Conservation (phyloP, 352 stramenopile species). For the Pythium grandisporangium region DNA sequence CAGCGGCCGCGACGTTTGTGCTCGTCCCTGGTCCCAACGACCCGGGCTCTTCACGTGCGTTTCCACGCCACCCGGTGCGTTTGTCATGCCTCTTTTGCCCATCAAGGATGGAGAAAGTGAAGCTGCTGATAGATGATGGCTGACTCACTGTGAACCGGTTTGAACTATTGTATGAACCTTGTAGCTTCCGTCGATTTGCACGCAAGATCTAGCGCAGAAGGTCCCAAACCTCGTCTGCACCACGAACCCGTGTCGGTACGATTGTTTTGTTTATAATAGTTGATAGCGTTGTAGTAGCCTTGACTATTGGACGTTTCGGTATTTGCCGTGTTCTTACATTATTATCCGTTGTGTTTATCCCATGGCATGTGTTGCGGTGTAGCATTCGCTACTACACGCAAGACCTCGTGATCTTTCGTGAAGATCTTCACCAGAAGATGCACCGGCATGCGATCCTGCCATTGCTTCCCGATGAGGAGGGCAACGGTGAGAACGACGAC, state of each 20-base stretch:
- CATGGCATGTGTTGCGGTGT: background rate
- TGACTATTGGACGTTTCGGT: background rate
- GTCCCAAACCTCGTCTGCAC: slow-evolving; percentile 75
- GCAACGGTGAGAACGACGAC: slow-evolving; percentile 26
- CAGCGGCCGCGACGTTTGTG: slow-evolving; percentile 83
- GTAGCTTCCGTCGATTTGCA: slow-evolving; percentile 64
- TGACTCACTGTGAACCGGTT: too few species aligned
- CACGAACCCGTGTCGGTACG: slow-evolving; percentile 87
- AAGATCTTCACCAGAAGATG: slow-evolving; percentile 90
- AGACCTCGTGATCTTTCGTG: slow-evolving; percentile 90
- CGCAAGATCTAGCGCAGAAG: slow-evolving; percentile 48
- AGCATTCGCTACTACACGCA: slow-evolving; percentile 90
- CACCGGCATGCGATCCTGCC: slow-evolving; percentile 79
- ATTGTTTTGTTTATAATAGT: background rate
- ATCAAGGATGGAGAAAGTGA: background rate
- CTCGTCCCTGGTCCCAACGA: slow-evolving; percentile 91
- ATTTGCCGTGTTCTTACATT: too few species aligned
- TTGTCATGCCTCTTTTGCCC: background rate
- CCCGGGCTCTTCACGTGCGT: slow-evolving; percentile 67
- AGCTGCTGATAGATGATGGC: too few species aligned
- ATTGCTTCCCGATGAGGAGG: slow-evolving; percentile 16
- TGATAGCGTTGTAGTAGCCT: too few species aligned
- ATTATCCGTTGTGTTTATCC: background rate
- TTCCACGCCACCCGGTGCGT: slow-evolving; percentile 72
- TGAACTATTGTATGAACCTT: background rate